These are phyloP conservation scores for Stipa capillata DNA, from an alignment of 176 grass and related monocot genomes.

Conservation along the genomic window DNA sequence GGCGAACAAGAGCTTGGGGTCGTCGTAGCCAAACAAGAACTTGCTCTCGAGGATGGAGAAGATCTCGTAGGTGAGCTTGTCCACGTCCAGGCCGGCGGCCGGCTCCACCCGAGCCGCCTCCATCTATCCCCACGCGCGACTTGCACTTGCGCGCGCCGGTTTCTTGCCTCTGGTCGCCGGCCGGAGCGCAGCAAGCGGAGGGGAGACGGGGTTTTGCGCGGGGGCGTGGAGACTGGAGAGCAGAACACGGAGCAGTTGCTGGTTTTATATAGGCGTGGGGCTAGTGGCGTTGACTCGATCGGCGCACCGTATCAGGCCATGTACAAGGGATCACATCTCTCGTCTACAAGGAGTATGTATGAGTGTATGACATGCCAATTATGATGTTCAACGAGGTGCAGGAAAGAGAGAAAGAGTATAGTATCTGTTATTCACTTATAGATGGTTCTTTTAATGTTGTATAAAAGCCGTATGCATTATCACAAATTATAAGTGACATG, in stretches of 20 bases:
- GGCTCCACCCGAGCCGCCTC: conserved; percentile 7
- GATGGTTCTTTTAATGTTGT: no score
- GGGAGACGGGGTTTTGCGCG: not conserved
- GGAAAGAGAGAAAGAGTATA: no score
- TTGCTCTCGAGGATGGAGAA: conserved; percentile 96
- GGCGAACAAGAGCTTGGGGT: conserved; percentile 54
- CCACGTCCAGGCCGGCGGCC: conserved; percentile 39
- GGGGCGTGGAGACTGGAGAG: not conserved
- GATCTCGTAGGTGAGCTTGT: conserved; percentile 96
- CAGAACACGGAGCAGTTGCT: conserved; percentile 28
- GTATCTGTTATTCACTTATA: no score
- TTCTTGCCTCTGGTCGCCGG: not conserved
- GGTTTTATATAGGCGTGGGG: conserved; percentile 19
- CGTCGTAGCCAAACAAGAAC: conserved; percentile 89
- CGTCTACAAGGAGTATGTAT: no score
- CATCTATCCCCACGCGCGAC: not conserved
- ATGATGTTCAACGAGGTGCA: no score
- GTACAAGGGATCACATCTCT: no score
- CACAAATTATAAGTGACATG: no score
- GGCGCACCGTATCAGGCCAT: not conserved
- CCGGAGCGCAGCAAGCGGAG: not conserved
- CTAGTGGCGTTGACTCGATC: conserved; percentile 26
- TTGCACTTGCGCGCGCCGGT: not conserved
- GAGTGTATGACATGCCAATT: no score
- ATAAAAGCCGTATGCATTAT: no score